Percentiles rank a stretch among this genome's conserved stretches.
These are phyloP conservation scores for Jaltomata sinuosa DNA, from an alignment of 257 asterid species.

Conservation along the genomic window DNA sequence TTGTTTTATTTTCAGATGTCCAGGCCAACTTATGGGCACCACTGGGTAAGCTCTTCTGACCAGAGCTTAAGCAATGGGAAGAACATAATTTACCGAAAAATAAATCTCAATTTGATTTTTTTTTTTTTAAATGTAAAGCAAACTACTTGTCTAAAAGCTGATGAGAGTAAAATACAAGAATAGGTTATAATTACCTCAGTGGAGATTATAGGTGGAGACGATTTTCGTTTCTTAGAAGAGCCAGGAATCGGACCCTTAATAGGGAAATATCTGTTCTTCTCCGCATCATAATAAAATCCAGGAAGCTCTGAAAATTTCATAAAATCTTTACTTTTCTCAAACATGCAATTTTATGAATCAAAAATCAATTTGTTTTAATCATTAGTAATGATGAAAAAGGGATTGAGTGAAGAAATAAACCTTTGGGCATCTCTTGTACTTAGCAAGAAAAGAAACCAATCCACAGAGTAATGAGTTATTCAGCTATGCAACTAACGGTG, in stretches of 20 bases:
- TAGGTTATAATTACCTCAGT: conserved; percentile 19
- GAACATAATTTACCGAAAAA: too few relatives aligned
- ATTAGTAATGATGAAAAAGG: neutral
- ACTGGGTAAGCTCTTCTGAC: too few relatives aligned
- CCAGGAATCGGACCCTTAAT: conserved; percentile 80
- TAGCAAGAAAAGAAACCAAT: neutral
- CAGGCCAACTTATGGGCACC: too few relatives aligned
- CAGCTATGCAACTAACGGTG: neutral
- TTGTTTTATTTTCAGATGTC: too few relatives aligned
- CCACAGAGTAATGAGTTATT: neutral
- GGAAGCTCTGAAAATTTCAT: conserved; percentile 52
- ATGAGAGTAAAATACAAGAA: too few relatives aligned
- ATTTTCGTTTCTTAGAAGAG: conserved; percentile 50
- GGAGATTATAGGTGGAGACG: conserved; percentile 15
- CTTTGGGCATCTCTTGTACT: neutral
- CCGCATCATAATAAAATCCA: conserved; percentile 73
- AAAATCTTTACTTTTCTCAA: neutral
- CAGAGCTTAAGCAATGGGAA: too few relatives aligned
- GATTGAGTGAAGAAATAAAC: neutral
- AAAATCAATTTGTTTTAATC: neutral
- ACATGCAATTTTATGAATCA: neutral
- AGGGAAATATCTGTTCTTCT: conserved; percentile 82
- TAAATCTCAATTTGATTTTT: too few relatives aligned
- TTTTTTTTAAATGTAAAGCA: too few relatives aligned
- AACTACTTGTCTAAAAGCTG: too few relatives aligned